Base-by-base conservation (phyloP, 306 rosid species). In the Lathyrus sativus region DNA sequence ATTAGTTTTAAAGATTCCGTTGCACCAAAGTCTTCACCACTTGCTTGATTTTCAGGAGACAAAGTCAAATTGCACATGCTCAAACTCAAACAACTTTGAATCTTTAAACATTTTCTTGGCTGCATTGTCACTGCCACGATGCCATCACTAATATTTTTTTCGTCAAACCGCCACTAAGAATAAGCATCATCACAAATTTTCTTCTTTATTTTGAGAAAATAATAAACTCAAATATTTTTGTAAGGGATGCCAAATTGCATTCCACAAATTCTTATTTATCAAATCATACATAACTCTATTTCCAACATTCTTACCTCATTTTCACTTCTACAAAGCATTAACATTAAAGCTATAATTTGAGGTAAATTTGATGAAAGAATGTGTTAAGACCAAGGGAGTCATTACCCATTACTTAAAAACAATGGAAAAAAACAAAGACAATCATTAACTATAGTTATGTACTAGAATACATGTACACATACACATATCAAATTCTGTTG, bases 381-480 rank as follows among this genome's bases (percentile, higher is more conserved):
- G 39, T 46, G 46, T 10, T 4, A 70, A 62, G 43, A 62, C 62
- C 79, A 61, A 76, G 31, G 65, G 24, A 22, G 58, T 63, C 60
- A 46, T 51, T 37, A 67, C 77, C 62, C 62, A 56, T 28, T 56
- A 56, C n/a, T n/a, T n/a, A n/a, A n/a, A n/a, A n/a, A 7, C 44
- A 79, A 75, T 15, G 53, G n/a, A n/a, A 12, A 60, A 75, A 41
- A 58, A 49, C 8, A 66, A 75, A 51, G 39, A 71, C 61, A 82
- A 19, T 24, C 48, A 42, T 51, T 33, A 51, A 65, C 70, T 58
- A 58, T 45, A 78, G 67, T 37, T 59, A 85, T 73, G 78, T 78
- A 83, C 90, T 64, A 44, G 54, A 77, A 53, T 61, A 78, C 78
- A 75, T 71, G 80, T 72, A 79, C 62, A 51, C 59, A 59, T 18